phyloP scores from a whole-genome alignment of 1,284 basidiomycete species.

The Coniophora puteana region DNA sequence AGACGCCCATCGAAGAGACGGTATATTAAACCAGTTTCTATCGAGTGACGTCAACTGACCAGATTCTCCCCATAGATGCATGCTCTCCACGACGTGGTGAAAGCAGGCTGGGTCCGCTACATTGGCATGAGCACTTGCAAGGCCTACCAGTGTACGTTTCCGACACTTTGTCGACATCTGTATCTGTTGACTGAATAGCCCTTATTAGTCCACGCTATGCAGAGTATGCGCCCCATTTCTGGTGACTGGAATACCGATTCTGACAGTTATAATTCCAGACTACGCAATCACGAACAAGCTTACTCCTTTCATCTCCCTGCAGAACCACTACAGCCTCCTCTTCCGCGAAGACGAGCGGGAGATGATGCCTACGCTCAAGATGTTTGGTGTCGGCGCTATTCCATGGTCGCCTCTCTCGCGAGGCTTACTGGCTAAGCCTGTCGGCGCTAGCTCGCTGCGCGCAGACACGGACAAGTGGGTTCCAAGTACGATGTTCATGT shows the following conservation, averaged over 20 bases:
- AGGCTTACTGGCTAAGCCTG: constrained; percentile 35
- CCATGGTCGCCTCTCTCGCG: constrained; percentile 42
- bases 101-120: constrained; percentile 52
- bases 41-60: neutral
- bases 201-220: constrained; percentile 30
- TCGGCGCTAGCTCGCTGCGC: constrained; percentile 18
- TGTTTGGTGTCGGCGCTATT: constrained; percentile 36
- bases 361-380: constrained; percentile 45
- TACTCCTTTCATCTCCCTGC: constrained; percentile 57
- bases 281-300: constrained; percentile 39
- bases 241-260: too few species aligned
- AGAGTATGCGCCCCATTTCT: constrained; percentile 22
- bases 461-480: constrained; percentile 20
- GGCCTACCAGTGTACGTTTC: constrained; percentile 34
- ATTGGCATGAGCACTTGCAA: constrained; percentile 49
- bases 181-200: constrained; percentile 7
- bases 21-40: too few species aligned
- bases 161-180: neutral
- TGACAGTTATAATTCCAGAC: constrained; percentile 10
- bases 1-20: constrained; percentile 30
- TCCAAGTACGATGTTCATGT: too few species aligned
- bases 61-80: constrained; percentile 45
- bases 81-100: constrained; percentile 55
- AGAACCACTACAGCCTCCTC: constrained; percentile 44
- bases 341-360: constrained; percentile 58